Evolutionary conservation across 805 yeast species (phyloP).

Genomic region (Ogataea neopini): DNA sequence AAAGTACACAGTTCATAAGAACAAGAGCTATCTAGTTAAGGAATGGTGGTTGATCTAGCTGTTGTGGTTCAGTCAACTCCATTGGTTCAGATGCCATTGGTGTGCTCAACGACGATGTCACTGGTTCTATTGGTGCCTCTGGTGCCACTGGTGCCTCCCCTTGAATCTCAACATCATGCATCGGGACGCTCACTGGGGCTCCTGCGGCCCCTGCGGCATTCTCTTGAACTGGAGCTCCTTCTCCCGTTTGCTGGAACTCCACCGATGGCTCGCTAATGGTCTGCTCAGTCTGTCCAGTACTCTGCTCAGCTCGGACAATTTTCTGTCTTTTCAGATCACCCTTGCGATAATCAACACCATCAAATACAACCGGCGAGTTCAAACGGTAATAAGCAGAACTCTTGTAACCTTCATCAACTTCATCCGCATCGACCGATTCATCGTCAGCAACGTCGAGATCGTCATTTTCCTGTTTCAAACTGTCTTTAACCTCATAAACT

Average conservation of each 20-base stretch:
- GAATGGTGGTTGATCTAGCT: too few relatives aligned
- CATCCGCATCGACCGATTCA: conserved; percentile 13
- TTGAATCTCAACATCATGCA: too few relatives aligned
- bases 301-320: neutral
- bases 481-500: conserved; percentile 30
- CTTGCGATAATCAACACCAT: conserved; percentile 16
- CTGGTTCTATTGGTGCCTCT: too few relatives aligned
- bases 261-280: too few relatives aligned
- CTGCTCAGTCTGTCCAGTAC: neutral
- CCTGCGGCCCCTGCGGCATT: too few relatives aligned
- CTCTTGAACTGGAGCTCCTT: too few relatives aligned
- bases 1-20: conserved; percentile 1
- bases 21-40: too few relatives aligned
- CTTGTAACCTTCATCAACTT: conserved; percentile 13
- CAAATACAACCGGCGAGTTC: conserved; percentile 15
- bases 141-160: too few relatives aligned
- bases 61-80: neutral
- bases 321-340: conserved; percentile 17
- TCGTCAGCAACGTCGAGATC: conserved; percentile 21
- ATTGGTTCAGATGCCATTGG: neutral
- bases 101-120: too few relatives aligned
- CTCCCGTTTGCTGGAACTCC: too few relatives aligned
- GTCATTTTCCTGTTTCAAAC: conserved; percentile 14
- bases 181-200: too few relatives aligned
- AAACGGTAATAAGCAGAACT: conserved; percentile 23